Conservation (phyloP, 225 moss, liverwort and hornwort genomes). For the Marchantia paleacea region DNA sequence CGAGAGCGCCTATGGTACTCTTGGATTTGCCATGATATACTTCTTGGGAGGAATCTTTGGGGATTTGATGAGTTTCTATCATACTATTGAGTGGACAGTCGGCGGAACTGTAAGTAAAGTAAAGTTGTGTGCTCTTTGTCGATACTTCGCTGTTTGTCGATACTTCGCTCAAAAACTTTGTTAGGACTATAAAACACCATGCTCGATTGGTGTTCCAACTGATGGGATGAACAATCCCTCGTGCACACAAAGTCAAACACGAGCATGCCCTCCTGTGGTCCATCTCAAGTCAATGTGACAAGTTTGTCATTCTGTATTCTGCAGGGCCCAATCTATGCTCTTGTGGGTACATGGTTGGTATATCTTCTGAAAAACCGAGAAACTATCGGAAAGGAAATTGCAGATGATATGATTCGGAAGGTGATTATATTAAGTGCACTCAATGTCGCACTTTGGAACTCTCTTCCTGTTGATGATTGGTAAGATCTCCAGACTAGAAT, state of each 20-base stretch:
- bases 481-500: constrained; percentile 33
- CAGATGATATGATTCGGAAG: constrained; percentile 95
- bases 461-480: constrained; percentile 91
- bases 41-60: constrained; percentile 81
- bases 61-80: constrained; percentile 80
- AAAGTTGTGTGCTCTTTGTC: neutral
- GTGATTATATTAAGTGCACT: constrained; percentile 80
- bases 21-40: constrained; percentile 92
- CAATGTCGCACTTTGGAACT: constrained; percentile 76
- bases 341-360: constrained; percentile 94
- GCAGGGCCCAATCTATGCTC: constrained; percentile 96
- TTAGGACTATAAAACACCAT: no score
- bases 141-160: neutral
- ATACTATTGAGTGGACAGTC: constrained; percentile 90
- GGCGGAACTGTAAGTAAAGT: constrained; percentile 77
- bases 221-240: no score
- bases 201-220: no score
- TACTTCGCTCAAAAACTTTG: neutral
- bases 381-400: constrained; percentile 80
- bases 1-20: constrained; percentile 83
- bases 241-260: no score
- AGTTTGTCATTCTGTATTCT: neutral
- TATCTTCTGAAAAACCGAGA: constrained; percentile 87
- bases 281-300: neutral
- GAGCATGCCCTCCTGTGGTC: neutral